Evolutionary conservation across 805 yeast species (phyloP).

Genomic region (Yarrowia phangngaensis): DNA sequence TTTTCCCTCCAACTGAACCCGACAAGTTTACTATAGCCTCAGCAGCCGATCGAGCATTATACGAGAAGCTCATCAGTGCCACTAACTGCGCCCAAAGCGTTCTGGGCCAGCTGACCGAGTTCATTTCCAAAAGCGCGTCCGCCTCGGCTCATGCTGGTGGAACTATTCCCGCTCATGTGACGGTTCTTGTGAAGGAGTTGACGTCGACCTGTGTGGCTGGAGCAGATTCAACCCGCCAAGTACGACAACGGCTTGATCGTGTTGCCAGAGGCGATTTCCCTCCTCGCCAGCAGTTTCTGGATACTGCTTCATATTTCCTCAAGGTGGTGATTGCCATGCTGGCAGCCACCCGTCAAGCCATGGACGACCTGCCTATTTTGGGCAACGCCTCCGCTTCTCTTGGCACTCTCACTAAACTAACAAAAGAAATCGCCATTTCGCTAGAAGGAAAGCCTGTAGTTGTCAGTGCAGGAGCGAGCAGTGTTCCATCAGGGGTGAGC

Average conservation of each 20-base stretch:
- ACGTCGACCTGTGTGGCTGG: slow-evolving; percentile 73
- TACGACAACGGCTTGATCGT: slow-evolving; percentile 50
- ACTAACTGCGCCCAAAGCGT: slow-evolving; percentile 71
- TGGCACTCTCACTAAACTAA: slow-evolving; percentile 77
- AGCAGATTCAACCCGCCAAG: slow-evolving; percentile 72
- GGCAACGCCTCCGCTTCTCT: slow-evolving; percentile 76
- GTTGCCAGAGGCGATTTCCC: slow-evolving; percentile 11
- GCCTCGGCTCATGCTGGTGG: slow-evolving; percentile 39
- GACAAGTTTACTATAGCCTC: slow-evolving; percentile 6
- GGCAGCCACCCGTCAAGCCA: slow-evolving; percentile 75
- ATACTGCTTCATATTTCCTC: slow-evolving; percentile 74
- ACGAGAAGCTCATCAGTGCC: slow-evolving; percentile 59
- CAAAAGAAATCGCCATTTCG: slow-evolving; percentile 87
- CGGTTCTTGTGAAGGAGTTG: slow-evolving; percentile 67
- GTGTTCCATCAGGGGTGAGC: slow-evolving; percentile 1
- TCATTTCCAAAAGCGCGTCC: slow-evolving; percentile 38
- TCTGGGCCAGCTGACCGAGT: slow-evolving; percentile 61
- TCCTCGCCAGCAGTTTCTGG: slow-evolving; percentile 66
- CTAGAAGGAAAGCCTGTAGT: slow-evolving; percentile 46
- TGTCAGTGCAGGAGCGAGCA: background rate
- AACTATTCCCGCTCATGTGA: slow-evolving; percentile 45
- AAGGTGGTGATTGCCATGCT: slow-evolving; percentile 79
- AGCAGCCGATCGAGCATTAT: slow-evolving; percentile 59
- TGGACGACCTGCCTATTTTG: slow-evolving; percentile 74
- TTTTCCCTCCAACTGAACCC: slow-evolving; percentile 33